These are phyloP conservation scores for Acorus gramineus DNA, from an alignment of 106 monocot genomes.

Conservation along the genomic window DNA sequence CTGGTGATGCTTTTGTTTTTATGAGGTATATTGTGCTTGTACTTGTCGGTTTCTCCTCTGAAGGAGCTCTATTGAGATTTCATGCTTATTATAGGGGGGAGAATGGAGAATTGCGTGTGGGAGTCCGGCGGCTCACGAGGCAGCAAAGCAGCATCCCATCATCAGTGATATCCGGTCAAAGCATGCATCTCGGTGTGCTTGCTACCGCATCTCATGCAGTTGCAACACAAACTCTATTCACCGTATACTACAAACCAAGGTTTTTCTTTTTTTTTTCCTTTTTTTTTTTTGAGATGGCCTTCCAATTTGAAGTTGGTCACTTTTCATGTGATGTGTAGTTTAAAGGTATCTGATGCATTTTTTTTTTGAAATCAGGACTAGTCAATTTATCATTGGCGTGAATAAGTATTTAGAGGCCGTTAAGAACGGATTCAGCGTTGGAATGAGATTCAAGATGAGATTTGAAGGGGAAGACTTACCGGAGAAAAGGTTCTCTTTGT, in stretches of 20 bases:
- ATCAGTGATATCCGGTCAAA: slow-evolving; percentile 47
- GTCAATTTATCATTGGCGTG: slow-evolving; percentile 56
- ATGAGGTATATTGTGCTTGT: slow-evolving; percentile 14
- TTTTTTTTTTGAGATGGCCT: background rate
- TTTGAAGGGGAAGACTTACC: slow-evolving; percentile 82
- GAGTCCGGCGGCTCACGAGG: slow-evolving; percentile 26
- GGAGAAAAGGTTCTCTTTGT: slow-evolving; percentile 44
- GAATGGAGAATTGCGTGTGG: slow-evolving; percentile 36
- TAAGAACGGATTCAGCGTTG: slow-evolving; percentile 32
- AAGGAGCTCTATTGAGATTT: background rate
- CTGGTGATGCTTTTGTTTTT: slow-evolving; percentile 40
- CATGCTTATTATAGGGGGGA: slow-evolving; percentile 23
- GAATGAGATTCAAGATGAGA: slow-evolving; percentile 72
- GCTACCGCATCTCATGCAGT: slow-evolving; percentile 61
- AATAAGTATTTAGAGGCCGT: slow-evolving; percentile 63
- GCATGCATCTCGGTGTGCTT: slow-evolving; percentile 54
- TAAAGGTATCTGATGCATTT: background rate
- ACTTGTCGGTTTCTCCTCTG: background rate
- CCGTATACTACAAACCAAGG: slow-evolving; percentile 55
- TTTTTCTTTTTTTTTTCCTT: no score
- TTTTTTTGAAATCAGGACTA: slow-evolving; percentile 29
- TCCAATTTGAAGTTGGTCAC: background rate
- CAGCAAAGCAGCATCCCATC: slow-evolving; percentile 35
- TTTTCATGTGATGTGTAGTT: background rate
- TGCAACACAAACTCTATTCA: slow-evolving; percentile 31